Base-by-base conservation (phyloP, 495 filamentous ascomycete species). In the Coniosporium apollinis region DNA sequence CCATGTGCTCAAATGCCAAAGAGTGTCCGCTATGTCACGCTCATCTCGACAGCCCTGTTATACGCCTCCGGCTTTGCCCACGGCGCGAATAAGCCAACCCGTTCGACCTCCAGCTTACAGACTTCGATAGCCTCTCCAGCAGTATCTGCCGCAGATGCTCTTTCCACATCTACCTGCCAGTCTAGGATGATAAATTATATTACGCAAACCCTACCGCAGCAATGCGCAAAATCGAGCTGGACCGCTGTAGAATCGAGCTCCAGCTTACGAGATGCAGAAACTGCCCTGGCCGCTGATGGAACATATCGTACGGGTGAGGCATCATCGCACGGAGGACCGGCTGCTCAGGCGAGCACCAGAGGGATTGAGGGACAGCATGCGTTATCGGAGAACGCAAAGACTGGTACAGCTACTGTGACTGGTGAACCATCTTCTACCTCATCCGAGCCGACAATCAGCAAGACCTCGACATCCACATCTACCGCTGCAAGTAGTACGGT, bases 131-230 rank as follows among this genome's bases (percentile, higher is more conserved):
- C n/a, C n/a, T n/a, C n/a, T n/a, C n/a, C n/a, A n/a, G n/a, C n/a
- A n/a, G n/a, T n/a, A n/a, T n/a, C n/a, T n/a, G n/a, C n/a, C n/a
- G n/a, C n/a, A n/a, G n/a, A n/a, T n/a, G n/a, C n/a, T n/a, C 24
- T 13, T 26, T 26, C n/a, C 9, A 4, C 37, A 22, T 50, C 48
- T 19, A 70, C 67, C 10, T 86, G 81, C 57, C 67, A 72, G 36
- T 70, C 61, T 39, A 61, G 67, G 41, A 81, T 76, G 3, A 70
- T 79, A 39, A 86, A 87, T 54, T 83, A 84, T 56, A 79, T 87
- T 39, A 83, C 79, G 10, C 76, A 83, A 45, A 70, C 69, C 6
- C 57, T 86, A 24, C 78, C 79, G 31, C 80, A 84, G 56, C 81
- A 80, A 55, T 86, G 81, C 47, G 57, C 82, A 30, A 64, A 61